Evolutionary conservation across 768 basidiomycete species (phyloP), one percentile per base, ranked within the genome.

Genomic region (Lentinula edodes): DNA sequence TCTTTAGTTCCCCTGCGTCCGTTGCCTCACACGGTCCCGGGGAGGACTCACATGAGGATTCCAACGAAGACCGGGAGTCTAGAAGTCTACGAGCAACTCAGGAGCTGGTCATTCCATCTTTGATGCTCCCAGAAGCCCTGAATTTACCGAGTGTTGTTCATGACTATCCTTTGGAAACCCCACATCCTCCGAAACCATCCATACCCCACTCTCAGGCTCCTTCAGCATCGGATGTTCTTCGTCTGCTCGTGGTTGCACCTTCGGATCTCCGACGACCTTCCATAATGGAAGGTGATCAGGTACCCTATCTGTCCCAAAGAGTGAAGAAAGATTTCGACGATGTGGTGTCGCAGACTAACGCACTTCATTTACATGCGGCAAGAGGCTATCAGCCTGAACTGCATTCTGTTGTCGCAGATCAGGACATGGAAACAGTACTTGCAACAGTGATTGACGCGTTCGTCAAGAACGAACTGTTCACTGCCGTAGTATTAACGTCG

Each of bases 1-100:
- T 59, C 46, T 59, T 59, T 36, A 59, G 58, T 41, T 59, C 58
- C 18, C 58, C 58, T n/a, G 58, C 58, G 12, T 59, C 58, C 12
- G 55, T 56, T 32, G 55, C 55, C 41, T 51, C 58, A 15, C 20
- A 46, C n/a, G 58, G 34, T 45, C 45, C n/a, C 10, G 45, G 20
- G 32, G 58, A 48, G 8, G 46, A 50, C 10, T 59, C 45, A 3
- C 43, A 50, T 6, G 58, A 50, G 32, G 56, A 58, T 23, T 36
- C 9, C 20, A 41, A 32, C 6, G 56, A 42, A 46, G 56, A 58
- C 8, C 16, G 28, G 28, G 56, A 58, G 56, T 58, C 56, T 3
- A 46, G 43, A 43, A 16, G 56, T 43, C 18, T 58, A 12, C n/a
- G 56, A 34, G 56, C 56, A 8, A 58, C 56, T 36, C 23, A 20